These are phyloP conservation scores for Paraurostyla sp. DNA, from an alignment of 73 alveolate genomes.

Conservation along the genomic window DNA sequence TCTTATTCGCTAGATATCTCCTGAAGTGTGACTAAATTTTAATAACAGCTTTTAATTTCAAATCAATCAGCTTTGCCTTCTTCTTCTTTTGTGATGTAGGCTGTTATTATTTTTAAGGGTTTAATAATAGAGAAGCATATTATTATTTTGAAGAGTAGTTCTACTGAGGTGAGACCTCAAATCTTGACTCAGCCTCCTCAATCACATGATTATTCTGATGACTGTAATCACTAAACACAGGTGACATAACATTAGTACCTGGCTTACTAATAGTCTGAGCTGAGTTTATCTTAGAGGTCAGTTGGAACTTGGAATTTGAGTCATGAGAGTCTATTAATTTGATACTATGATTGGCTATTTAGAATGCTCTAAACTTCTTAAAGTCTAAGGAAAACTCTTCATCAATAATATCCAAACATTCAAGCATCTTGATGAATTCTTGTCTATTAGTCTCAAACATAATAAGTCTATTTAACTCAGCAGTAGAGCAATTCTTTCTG, in stretches of 20 bases:
- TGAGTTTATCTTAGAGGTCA: background rate
- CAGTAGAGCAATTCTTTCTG: constrained; percentile 8
- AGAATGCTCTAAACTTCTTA: constrained; percentile 1
- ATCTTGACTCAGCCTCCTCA: constrained; percentile 26
- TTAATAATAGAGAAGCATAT: background rate
- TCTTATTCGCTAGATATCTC: constrained; percentile 15
- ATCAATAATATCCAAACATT: constrained; percentile 8
- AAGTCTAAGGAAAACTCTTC: constrained; percentile 4
- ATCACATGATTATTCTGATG: background rate
- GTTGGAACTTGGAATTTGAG: background rate
- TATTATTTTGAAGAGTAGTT: background rate
- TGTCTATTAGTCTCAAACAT: background rate
- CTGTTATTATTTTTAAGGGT: background rate
- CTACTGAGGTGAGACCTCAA: constrained; percentile 14
- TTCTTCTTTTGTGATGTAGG: background rate
- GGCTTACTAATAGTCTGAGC: background rate
- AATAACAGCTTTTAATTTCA: background rate
- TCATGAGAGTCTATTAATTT: background rate
- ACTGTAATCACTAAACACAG: background rate
- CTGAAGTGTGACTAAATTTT: background rate
- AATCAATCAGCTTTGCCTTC: background rate
- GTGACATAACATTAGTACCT: background rate
- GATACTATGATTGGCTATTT: background rate
- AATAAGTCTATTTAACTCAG: background rate
- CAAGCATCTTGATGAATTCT: constrained; percentile 38